phyloP scores from a whole-genome alignment of 148 eudicot genomes.

The Hydrangea macrophylla region DNA sequence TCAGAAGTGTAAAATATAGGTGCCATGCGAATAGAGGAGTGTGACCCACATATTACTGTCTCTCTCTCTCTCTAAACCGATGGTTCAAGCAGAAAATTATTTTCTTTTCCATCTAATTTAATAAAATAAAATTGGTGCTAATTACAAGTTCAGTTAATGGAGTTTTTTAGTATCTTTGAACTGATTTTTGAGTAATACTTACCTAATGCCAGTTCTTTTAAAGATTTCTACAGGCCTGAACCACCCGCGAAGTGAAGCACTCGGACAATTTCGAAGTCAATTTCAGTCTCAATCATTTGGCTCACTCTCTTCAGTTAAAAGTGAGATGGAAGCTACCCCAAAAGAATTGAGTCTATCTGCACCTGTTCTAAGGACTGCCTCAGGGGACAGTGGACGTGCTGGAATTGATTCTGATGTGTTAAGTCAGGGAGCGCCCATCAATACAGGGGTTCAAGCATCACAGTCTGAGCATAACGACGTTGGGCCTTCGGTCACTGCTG shows the following conservation, averaged over 20 bases:
- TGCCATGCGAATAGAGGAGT: background rate
- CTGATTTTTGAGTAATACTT: background rate
- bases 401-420: slow-evolving; percentile 42
- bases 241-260: slow-evolving; percentile 40
- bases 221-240: slow-evolving; percentile 49
- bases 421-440: slow-evolving; percentile 34
- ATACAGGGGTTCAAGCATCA: slow-evolving; percentile 37
- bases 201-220: background rate
- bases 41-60: background rate
- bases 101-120: background rate
- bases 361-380: slow-evolving; percentile 19
- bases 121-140: background rate
- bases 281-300: slow-evolving; percentile 37
- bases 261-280: slow-evolving; percentile 39
- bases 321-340: slow-evolving; percentile 40
- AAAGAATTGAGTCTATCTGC: slow-evolving; percentile 33
- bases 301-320: slow-evolving; percentile 34
- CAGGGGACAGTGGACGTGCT: slow-evolving; percentile 27
- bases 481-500: slow-evolving; percentile 48
- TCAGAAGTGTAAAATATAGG: background rate
- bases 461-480: slow-evolving; percentile 46
- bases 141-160: background rate
- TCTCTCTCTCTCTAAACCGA: background rate
- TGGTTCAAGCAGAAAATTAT: no score
- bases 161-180: slow-evolving; percentile 1